Evolutionary conservation across 371 early-diverging fungal species (phyloP).

Genomic region (Paraphysoderma sedebokerense): DNA sequence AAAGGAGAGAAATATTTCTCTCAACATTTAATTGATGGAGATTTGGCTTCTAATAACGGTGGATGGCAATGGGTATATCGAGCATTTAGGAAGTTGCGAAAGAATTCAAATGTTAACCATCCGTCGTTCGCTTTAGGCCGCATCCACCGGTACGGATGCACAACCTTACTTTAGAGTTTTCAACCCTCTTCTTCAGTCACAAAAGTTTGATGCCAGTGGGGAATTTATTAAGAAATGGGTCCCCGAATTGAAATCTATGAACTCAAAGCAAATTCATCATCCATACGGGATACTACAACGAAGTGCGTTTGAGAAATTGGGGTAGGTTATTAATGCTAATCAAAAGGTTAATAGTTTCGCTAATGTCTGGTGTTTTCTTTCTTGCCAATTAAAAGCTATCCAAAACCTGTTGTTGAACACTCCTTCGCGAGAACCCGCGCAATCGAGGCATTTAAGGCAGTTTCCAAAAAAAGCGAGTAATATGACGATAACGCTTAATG

Average conservation of each 20-base stretch:
- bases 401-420: background rate
- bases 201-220: constrained; percentile 36
- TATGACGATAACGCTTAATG: background rate
- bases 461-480: background rate
- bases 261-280: constrained; percentile 16
- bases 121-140: too few species aligned
- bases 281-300: constrained; percentile 10
- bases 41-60: constrained; percentile 47
- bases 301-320: constrained; percentile 15
- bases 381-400: too few species aligned
- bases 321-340: constrained; percentile 9
- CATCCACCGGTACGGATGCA: constrained; percentile 42
- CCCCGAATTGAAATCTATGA: constrained; percentile 17
- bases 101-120: constrained; percentile 3
- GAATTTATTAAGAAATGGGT: constrained; percentile 23
- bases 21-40: constrained; percentile 41
- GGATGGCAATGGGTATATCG: constrained; percentile 49
- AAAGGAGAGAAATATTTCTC: constrained; percentile 40
- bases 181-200: constrained; percentile 27
- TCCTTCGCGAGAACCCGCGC: background rate
- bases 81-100: constrained; percentile 1
- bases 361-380: too few species aligned
- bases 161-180: constrained; percentile 54
- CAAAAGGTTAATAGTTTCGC: too few species aligned
- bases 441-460: background rate